Evolutionary conservation across 495 filamentous ascomycete genomes (phyloP).

Genomic region (Chaetomium tenue): DNA sequence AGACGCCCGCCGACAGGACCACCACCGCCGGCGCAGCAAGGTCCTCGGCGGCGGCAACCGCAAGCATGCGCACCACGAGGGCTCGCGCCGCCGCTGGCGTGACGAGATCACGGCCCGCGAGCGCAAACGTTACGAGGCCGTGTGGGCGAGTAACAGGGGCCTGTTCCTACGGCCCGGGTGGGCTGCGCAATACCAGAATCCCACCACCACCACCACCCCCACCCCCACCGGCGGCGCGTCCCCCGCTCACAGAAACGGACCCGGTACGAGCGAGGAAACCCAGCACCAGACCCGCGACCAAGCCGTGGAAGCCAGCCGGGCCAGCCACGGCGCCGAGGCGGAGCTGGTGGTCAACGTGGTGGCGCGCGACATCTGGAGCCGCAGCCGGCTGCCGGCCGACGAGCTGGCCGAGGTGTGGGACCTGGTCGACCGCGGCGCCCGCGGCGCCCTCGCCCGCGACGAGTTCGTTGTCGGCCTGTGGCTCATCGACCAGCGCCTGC

Average conservation of each 20-base stretch:
- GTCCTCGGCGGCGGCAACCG: slow-evolving; percentile 35
- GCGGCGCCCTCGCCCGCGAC: slow-evolving; percentile 63
- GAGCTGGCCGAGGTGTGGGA: slow-evolving; percentile 81
- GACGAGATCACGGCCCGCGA: slow-evolving; percentile 73
- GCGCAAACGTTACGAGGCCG: slow-evolving; percentile 88
- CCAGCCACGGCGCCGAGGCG: slow-evolving; percentile 27
- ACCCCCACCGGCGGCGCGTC: too few species aligned
- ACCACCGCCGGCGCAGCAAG: slow-evolving; percentile 40
- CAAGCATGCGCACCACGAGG: slow-evolving; percentile 83
- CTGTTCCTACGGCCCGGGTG: slow-evolving; percentile 38
- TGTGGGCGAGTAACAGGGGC: slow-evolving; percentile 92
- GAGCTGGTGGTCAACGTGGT: slow-evolving; percentile 74
- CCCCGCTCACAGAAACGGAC: too few species aligned
- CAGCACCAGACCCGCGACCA: not conserved
- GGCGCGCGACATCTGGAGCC: slow-evolving; percentile 80
- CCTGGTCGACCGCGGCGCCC: slow-evolving; percentile 66
- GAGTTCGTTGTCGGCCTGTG: slow-evolving; percentile 97
- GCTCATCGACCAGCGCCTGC: slow-evolving; percentile 87
- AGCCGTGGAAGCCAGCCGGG: slow-evolving; percentile 6
- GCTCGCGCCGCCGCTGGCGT: slow-evolving; percentile 79
- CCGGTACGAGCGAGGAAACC: too few species aligned
- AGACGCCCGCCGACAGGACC: slow-evolving; percentile 40
- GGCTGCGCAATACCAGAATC: slow-evolving; percentile 2
- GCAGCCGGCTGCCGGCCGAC: slow-evolving; percentile 66
- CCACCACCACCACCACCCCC: too few species aligned